Base-by-base conservation (phyloP, 2,329 filamentous ascomycete genomes). In the Thielaviopsis populi region DNA sequence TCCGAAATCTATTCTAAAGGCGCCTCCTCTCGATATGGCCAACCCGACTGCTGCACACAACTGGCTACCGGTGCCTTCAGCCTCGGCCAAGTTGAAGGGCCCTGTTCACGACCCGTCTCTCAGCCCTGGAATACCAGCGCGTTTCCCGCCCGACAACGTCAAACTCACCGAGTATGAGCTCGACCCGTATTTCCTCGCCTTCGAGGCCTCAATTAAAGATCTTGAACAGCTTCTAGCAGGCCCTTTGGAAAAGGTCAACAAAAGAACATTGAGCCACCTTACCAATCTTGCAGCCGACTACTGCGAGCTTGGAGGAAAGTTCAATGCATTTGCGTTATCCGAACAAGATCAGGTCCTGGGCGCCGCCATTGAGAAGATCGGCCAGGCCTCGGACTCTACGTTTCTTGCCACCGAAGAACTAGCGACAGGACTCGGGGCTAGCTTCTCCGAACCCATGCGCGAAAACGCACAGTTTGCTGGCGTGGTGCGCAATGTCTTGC, bases 391-490 rank as follows among this genome's bases (percentile, higher is more conserved):
- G 8, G 94, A 99, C 72, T 89, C 89, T 10, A 96, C 94, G 0
- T 99, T 97, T 72, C 91, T 99, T 68, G 91, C 89, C 10, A 97
- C 92, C 0, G 89, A 95, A 70, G 94, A 99, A 72, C 78, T 99
- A 2, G 91, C 91, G 0, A 85, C 84, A 1, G 87, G 88, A 0
- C 77, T 99, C n/a, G 91, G 91, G 22, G 91, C 92, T 41, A 94
- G 85, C 68, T 99, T 99, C 71, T 91, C 95, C 0, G 95, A 99
- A 71, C 94, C 94, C 0, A 96, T 99, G 90, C 84, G 95, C 63
- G 94, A 99, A 75, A 95, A 91, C 70, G 91, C 94, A 13, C 94
- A 99, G 71, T 99, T 99, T 73, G 94, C 94, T 0, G 89, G 94
- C 11, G 90, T 99, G 0, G 94, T 99, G 2, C 84, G 91, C 50